Evolutionary conservation across 306 rosid genomes (phyloP).

Genomic region (Lithocarpus polystachyus): DNA sequence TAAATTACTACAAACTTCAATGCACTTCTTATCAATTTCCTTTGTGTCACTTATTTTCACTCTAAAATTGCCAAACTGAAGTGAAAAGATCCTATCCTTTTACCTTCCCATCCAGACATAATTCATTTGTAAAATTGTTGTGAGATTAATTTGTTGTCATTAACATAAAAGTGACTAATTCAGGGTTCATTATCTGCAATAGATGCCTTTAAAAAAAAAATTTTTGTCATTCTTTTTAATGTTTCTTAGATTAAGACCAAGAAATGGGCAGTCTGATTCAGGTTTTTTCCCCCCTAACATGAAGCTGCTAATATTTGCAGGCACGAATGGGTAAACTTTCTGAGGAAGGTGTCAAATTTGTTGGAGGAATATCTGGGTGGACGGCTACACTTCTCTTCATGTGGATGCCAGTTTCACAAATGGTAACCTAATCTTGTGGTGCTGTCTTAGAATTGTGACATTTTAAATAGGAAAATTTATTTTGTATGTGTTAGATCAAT

Average conservation of each 20-base stretch:
- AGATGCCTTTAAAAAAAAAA: background rate
- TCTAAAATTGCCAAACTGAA: background rate
- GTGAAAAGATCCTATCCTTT: background rate
- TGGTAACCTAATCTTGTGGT: slow-evolving; percentile 46
- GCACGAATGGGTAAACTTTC: slow-evolving; percentile 78
- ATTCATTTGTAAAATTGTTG: background rate
- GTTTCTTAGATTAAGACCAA: slow-evolving; percentile 5
- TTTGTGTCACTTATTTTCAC: background rate
- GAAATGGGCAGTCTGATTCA: slow-evolving; percentile 20
- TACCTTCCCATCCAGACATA: background rate
- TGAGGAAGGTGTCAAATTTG: slow-evolving; percentile 66
- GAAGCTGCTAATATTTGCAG: slow-evolving; percentile 46
- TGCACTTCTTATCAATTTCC: background rate
- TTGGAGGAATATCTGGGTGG: slow-evolving; percentile 94
- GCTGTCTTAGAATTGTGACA: slow-evolving; percentile 9
- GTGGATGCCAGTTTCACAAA: slow-evolving; percentile 98
- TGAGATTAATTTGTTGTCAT: background rate
- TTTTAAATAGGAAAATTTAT: slow-evolving; percentile 11
- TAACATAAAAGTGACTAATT: background rate
- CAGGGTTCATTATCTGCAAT: slow-evolving; percentile 15
- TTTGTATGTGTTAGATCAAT: background rate
- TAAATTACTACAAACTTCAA: background rate
- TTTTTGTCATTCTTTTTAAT: slow-evolving; percentile 5
- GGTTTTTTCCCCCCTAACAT: slow-evolving; percentile 6
- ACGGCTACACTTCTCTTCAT: slow-evolving; percentile 95